These are phyloP conservation scores for Xylariales sp. DNA, from an alignment of 2,329 filamentous ascomycete species.

Conservation along the genomic window DNA sequence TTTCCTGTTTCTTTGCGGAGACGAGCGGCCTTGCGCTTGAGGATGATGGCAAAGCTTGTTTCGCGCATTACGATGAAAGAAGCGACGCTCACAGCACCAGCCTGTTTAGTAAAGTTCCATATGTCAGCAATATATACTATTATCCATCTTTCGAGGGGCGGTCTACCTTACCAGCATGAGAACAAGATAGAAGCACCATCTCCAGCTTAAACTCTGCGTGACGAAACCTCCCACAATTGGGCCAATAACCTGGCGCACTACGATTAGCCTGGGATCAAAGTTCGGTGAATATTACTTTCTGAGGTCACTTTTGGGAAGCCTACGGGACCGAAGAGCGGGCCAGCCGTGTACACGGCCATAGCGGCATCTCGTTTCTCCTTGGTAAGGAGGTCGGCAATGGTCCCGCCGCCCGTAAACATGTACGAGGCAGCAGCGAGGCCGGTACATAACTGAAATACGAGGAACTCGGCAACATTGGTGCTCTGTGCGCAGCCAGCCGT, in stretches of 20 bases:
- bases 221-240: constrained; percentile 38
- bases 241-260: too few species aligned
- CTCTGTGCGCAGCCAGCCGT: constrained; percentile 21
- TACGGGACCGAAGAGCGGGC: constrained; percentile 12
- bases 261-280: too few species aligned
- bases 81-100: not conserved
- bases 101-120: too few species aligned
- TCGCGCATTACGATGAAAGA: constrained; percentile 56
- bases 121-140: too few species aligned
- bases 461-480: constrained; percentile 16
- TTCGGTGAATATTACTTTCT: too few species aligned
- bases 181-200: constrained; percentile 39
- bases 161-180: constrained; percentile 28
- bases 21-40: constrained; percentile 50
- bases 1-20: constrained; percentile 54
- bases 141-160: too few species aligned
- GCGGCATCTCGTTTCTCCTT: constrained; percentile 40
- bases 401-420: constrained; percentile 10
- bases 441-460: constrained; percentile 22
- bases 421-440: constrained; percentile 16
- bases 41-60: constrained; percentile 59
- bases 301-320: too few species aligned
- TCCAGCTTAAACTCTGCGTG: constrained; percentile 34
- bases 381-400: constrained; percentile 12
- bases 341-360: constrained; percentile 28